Evolutionary conservation across 306 rosid genomes (phyloP), one percentile per base, ranked within the genome.

Genomic region (cucumber (Cucumis sativus)): DNA sequence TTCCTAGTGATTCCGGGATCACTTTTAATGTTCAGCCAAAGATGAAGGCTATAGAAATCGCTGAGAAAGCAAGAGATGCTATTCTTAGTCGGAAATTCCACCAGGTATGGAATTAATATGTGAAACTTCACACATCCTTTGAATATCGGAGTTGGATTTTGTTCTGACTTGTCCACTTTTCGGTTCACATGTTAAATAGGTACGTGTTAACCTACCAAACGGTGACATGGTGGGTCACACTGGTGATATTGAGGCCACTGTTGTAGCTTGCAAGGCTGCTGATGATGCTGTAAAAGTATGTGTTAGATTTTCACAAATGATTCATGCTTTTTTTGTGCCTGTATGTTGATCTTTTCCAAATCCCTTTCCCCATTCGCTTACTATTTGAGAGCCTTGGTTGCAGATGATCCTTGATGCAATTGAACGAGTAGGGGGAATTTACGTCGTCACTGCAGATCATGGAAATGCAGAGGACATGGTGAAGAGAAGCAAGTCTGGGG

Each of bases 401-500:
- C 88, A 96, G 99, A 91, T 89, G 62, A 91, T 96, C 80, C 87
- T 96, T 49, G 99, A 96, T 52, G 92, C 98, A 40, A 79, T 92
- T 6, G 94, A 91, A 87, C 91, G 91, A 89, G 99, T 89, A 39
- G 98, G 98, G 58, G 99, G 99, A 78, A 96, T 96, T 80, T 96
- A 89, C 77, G 91, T 92, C 14, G 97, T 96, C n/a, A 96, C 99
- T 17, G 99, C 99, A 49, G 99, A 96, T 85, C 99, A 96, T 11
- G 99, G 99, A 33, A 96, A 96, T 37, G 99, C 99, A 3, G 99
- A 96, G 82, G 99, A 96, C 80, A 96, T 96, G 99, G 98, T 96
- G 74, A 96, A 96, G 84, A 89, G 99, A 81, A 89, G 88, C 66
- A 96, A 96, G 83, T 67, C 91, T 0, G 98, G 99, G 72, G 79